Evolutionary conservation across 1,284 basidiomycete species (phyloP).

Genomic region (Microbotryum intermedium): DNA sequence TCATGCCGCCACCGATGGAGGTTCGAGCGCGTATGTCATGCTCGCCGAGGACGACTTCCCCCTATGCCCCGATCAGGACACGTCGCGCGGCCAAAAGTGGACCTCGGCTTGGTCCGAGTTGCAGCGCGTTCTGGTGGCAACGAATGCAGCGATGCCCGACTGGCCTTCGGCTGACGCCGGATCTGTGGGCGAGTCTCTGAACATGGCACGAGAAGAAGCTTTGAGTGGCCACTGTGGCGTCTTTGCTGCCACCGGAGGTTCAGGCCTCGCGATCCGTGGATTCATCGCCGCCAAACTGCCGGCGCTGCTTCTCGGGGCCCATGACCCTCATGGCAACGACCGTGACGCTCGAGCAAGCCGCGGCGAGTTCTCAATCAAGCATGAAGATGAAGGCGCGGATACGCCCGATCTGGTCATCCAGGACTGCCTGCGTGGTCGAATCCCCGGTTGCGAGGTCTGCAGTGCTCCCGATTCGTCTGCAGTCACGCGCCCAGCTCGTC

Average conservation of each 20-base stretch:
- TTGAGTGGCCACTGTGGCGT: conserved; percentile 18
- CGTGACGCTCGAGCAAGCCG: conserved; percentile 9
- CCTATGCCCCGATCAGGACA: conserved; percentile 6
- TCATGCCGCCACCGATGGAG: conserved; percentile 9
- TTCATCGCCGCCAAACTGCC: conserved; percentile 14
- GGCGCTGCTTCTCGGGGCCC: conserved; percentile 10
- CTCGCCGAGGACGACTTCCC: conserved; percentile 26
- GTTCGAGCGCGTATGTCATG: conserved; percentile 14
- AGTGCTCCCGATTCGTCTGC: conserved; percentile 5
- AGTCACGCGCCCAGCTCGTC: neutral
- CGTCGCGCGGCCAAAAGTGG: conserved; percentile 1
- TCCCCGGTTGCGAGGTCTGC: conserved; percentile 10
- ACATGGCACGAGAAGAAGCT: neutral
- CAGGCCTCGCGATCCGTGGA: conserved; percentile 15
- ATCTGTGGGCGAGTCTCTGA: too few species aligned
- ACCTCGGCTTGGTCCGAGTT: conserved; percentile 7
- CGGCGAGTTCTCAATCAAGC: conserved; percentile 7
- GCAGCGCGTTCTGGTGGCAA: conserved; percentile 10
- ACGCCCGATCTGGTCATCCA: conserved; percentile 25
- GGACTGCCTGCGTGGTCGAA: conserved; percentile 16
- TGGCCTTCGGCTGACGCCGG: neutral
- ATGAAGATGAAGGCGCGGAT: conserved; percentile 20
- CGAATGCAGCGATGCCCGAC: conserved; percentile 19
- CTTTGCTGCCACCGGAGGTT: conserved; percentile 21
- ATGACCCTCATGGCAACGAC: conserved; percentile 8